Evolutionary conservation across 352 stramenopile genomes (phyloP).

Genomic region (Pseudoperonospora humuli): DNA sequence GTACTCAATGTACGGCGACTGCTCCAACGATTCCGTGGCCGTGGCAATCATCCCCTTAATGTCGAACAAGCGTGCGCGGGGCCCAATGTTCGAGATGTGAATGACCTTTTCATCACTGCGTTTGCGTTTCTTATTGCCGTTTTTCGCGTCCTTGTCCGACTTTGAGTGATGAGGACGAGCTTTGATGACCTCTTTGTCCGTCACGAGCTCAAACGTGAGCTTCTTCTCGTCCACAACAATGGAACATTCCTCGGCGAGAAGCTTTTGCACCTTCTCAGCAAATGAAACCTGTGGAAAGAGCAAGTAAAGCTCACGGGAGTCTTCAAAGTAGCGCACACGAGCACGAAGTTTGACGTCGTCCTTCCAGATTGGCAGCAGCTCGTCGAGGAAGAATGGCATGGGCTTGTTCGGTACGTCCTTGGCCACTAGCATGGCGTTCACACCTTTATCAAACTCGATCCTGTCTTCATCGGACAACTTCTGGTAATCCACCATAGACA

Average conservation of each 20-base stretch:
- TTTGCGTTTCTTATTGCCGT: conserved; percentile 71
- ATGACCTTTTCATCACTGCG: conserved; percentile 67
- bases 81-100: conserved; percentile 76
- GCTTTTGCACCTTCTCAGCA: conserved; percentile 51
- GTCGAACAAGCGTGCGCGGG: conserved; percentile 61
- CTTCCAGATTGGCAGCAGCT: conserved; percentile 62
- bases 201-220: conserved; percentile 71
- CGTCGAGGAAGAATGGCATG: conserved; percentile 64
- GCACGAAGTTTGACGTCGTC: conserved; percentile 56
- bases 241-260: conserved; percentile 26
- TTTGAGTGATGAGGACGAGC: conserved; percentile 48
- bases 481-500: conserved; percentile 46
- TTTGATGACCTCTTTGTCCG: conserved; percentile 63
- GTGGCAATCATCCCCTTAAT: conserved; percentile 75
- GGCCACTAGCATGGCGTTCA: conserved; percentile 71
- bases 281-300: conserved; percentile 67
- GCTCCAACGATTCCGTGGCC: conserved; percentile 36
- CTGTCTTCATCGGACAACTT: conserved; percentile 62
- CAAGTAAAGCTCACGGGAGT: conserved; percentile 66
- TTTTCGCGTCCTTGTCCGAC: conserved; percentile 28
- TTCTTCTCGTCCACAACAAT: conserved; percentile 55
- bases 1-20: conserved; percentile 75
- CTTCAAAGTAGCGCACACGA: conserved; percentile 60
- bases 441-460: conserved; percentile 80
- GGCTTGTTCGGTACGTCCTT: conserved; percentile 74